These are phyloP conservation scores for Alnus rubra DNA, from an alignment of 306 rosid species.

Conservation along the genomic window DNA sequence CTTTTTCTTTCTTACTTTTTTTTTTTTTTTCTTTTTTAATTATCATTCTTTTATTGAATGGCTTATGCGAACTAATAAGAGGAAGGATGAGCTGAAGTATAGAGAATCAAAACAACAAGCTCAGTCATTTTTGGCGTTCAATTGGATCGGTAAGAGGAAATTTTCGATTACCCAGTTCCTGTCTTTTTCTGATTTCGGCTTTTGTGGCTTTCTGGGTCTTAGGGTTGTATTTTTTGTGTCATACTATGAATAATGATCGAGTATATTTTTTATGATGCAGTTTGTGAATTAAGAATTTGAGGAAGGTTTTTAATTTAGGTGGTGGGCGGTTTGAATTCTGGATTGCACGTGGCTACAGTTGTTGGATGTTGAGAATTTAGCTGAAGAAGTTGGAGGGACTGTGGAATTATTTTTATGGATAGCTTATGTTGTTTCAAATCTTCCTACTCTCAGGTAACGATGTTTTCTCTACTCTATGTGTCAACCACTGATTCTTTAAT, in stretches of 20 bases:
- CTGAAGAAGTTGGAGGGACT: conserved; percentile 32
- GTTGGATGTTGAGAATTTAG: conserved; percentile 48
- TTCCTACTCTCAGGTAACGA: conserved; percentile 72
- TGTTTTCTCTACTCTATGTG: conserved; percentile 5
- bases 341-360: conserved; percentile 41
- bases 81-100: conserved; percentile 22
- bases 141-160: conserved; percentile 43
- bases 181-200: conserved; percentile 22
- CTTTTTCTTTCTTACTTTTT: conserved; percentile 7
- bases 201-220: conserved; percentile 33
- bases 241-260: conserved; percentile 18
- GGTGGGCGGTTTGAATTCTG: conserved; percentile 47
- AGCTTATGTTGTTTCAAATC: conserved; percentile 65
- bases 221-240: conserved; percentile 32
- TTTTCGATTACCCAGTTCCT: conserved; percentile 35
- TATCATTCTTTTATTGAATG: conserved; percentile 24
- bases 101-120: conserved; percentile 26
- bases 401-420: conserved; percentile 56
- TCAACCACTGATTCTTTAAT: conserved; percentile 7
- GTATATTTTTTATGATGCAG: conserved; percentile 37
- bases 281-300: conserved; percentile 27
- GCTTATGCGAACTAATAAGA: conserved; percentile 28
- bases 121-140: conserved; percentile 37
- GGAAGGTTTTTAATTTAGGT: conserved; percentile 27
- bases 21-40: conserved; percentile 18